Evolutionary conservation across 1,139 yeast genomes (phyloP).

Genomic region (Tardiomyces blankii): DNA sequence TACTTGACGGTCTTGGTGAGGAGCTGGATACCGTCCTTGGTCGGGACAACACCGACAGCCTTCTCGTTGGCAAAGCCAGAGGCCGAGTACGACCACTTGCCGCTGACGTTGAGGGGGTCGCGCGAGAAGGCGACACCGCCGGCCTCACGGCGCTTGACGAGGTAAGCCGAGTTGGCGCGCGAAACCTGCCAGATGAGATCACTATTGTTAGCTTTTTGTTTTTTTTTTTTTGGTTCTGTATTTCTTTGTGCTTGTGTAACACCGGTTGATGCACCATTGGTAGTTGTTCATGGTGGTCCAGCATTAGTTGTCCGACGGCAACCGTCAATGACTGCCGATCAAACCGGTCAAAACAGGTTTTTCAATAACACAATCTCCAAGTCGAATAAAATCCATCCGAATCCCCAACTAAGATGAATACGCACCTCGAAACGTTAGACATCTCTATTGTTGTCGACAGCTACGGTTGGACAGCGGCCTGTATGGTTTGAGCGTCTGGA

Average conservation of each 20-base stretch:
- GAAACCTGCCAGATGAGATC: conserved; percentile 42
- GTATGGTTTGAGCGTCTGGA: background rate
- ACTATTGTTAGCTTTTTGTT: conserved; percentile 17
- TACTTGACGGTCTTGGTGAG: conserved; percentile 32
- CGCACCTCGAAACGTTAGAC: conserved; percentile 1
- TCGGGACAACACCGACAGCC: conserved; percentile 35
- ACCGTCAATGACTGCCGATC: too few species aligned
- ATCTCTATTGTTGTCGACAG: background rate
- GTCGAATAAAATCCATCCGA: too few species aligned
- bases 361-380: too few species aligned
- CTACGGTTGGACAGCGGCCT: background rate
- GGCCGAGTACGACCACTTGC: conserved; percentile 34
- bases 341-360: too few species aligned
- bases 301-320: too few species aligned
- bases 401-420: too few species aligned
- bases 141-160: conserved; percentile 33
- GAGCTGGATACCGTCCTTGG: conserved; percentile 30
- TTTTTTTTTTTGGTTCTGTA: too few species aligned
- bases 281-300: too few species aligned
- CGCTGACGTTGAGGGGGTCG: conserved; percentile 39
- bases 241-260: background rate
- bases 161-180: conserved; percentile 34
- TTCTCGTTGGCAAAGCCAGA: conserved; percentile 38
- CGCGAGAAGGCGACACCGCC: conserved; percentile 34
- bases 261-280: too few species aligned